These are phyloP conservation scores for Fusarium staphyleae DNA, from an alignment of 2,329 filamentous ascomycete genomes.

Conservation along the genomic window DNA sequence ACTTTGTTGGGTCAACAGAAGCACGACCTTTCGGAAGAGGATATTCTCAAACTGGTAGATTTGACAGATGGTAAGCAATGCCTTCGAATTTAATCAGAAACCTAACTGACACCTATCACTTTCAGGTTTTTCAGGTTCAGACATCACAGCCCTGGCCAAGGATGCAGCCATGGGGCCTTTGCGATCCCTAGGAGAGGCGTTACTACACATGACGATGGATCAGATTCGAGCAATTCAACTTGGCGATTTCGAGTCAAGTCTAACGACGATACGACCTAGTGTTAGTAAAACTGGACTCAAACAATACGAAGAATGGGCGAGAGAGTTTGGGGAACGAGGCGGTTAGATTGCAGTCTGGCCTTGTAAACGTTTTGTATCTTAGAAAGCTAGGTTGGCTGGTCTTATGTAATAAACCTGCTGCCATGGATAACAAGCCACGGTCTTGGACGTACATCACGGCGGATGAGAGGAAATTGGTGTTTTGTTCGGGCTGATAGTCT, in stretches of 20 bases:
- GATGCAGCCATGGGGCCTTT: slow-evolving; percentile 98
- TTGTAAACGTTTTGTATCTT: slow-evolving; percentile 26
- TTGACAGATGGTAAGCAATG: slow-evolving; percentile 77
- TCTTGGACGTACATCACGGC: slow-evolving; percentile 5
- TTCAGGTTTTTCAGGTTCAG: slow-evolving; percentile 95
- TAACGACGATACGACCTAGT: slow-evolving; percentile 85
- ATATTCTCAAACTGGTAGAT: slow-evolving; percentile 76
- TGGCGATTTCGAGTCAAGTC: slow-evolving; percentile 82
- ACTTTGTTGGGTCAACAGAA: slow-evolving; percentile 88
- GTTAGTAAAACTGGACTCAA: slow-evolving; percentile 85
- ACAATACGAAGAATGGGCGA: slow-evolving; percentile 93
- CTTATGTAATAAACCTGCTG: slow-evolving; percentile 1
- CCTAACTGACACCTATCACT: slow-evolving; percentile 4
- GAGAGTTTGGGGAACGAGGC: slow-evolving; percentile 89
- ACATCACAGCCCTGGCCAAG: slow-evolving; percentile 95
- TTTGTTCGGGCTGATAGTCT: slow-evolving; percentile 19
- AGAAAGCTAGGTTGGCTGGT: slow-evolving; percentile 8
- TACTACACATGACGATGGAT: slow-evolving; percentile 92
- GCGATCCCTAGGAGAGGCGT: slow-evolving; percentile 84
- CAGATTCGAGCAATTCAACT: slow-evolving; percentile 88
- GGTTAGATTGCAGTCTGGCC: slow-evolving; percentile 57
- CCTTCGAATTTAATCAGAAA: background rate
- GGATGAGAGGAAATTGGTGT: slow-evolving; percentile 10
- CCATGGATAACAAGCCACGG: slow-evolving; percentile 6
- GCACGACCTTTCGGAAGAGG: slow-evolving; percentile 74